Percentiles rank a stretch among this genome's conserved stretches.
Evolutionary conservation across 2,329 filamentous ascomycete species (phyloP).

Genomic region (Colletotrichum kahawae): DNA sequence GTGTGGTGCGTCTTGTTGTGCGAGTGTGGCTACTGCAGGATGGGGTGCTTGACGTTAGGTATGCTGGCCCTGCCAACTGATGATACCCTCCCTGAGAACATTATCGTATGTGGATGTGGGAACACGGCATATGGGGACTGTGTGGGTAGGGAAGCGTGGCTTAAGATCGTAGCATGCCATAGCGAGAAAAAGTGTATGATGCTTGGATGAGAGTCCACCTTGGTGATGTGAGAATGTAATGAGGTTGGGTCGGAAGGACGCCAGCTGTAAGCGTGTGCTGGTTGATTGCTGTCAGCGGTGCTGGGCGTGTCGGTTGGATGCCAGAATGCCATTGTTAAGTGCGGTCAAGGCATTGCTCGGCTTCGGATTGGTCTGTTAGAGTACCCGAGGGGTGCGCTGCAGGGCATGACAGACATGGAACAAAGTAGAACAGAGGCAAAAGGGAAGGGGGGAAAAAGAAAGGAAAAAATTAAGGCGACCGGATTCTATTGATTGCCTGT

Average conservation of each 20-base stretch:
- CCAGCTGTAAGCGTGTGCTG: neutral
- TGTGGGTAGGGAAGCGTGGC: neutral
- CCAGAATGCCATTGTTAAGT: neutral
- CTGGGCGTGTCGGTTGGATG: neutral
- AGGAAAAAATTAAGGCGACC: neutral
- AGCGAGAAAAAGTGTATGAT: neutral
- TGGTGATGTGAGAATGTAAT: slow-evolving; percentile 1
- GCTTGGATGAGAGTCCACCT: slow-evolving; percentile 2
- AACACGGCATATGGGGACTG: neutral
- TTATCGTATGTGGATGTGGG: neutral
- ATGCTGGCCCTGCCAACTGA: neutral
- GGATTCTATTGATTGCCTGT: neutral
- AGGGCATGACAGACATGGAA: neutral
- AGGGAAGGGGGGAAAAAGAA: neutral
- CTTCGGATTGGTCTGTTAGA: neutral
- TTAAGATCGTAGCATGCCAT: slow-evolving; percentile 6
- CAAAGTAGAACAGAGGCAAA: neutral
- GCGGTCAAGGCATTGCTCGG: neutral
- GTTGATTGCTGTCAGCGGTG: neutral
- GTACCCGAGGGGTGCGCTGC: neutral
- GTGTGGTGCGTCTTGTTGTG: slow-evolving; percentile 4
- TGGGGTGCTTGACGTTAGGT: neutral
- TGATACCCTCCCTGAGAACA: neutral
- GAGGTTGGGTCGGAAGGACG: neutral
- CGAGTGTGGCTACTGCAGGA: slow-evolving; percentile 1